A percentile compares a stretch with the other conserved stretches of the same genome.
These are phyloP conservation scores for Mycena amicta DNA, from an alignment of 768 basidiomycete species.

Conservation along the genomic window DNA sequence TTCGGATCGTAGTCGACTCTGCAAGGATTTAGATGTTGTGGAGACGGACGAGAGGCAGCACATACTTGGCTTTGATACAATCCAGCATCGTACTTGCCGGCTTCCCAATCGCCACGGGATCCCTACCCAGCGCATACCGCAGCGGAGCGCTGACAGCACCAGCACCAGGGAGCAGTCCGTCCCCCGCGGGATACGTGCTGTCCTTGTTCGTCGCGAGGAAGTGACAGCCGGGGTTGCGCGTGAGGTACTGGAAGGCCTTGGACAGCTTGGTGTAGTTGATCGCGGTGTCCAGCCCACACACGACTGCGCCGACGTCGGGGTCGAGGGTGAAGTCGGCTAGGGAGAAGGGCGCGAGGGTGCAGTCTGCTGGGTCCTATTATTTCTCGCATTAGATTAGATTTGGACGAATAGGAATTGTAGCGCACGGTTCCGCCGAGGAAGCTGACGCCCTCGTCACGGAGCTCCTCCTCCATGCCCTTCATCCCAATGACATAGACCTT, in stretches of 20 bases:
- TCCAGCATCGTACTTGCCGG: too few relatives aligned
- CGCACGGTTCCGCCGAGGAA: conserved; percentile 85
- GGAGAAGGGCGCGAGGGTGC: too few relatives aligned
- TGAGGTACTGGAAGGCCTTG: too few relatives aligned
- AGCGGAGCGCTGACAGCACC: conserved; percentile 86
- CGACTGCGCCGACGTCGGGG: conserved; percentile 82
- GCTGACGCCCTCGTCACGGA: conserved; percentile 74
- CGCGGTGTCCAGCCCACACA: too few relatives aligned
- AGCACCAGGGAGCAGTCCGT: conserved; percentile 81
- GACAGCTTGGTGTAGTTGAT: too few relatives aligned
- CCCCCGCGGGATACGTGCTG: too few relatives aligned
- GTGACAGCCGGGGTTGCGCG: too few relatives aligned
- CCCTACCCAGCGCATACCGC: conserved; percentile 65
- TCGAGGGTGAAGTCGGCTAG: too few relatives aligned
- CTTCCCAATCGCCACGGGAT: conserved; percentile 85
- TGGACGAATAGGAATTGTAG: conserved; percentile 52
- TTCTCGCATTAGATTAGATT: conserved; percentile 64
- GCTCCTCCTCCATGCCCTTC: too few relatives aligned
- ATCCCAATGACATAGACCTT: too few relatives aligned
- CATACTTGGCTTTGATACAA: conserved; percentile 58
- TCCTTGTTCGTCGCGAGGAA: too few relatives aligned
- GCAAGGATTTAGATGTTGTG: background rate
- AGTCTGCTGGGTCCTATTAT: too few relatives aligned
- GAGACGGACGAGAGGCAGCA: conserved; percentile 24
- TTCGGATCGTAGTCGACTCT: conserved; percentile 3